Base-by-base conservation (phyloP, 2,329 filamentous ascomycete genomes). In the Thermomyces lanuginosus region DNA sequence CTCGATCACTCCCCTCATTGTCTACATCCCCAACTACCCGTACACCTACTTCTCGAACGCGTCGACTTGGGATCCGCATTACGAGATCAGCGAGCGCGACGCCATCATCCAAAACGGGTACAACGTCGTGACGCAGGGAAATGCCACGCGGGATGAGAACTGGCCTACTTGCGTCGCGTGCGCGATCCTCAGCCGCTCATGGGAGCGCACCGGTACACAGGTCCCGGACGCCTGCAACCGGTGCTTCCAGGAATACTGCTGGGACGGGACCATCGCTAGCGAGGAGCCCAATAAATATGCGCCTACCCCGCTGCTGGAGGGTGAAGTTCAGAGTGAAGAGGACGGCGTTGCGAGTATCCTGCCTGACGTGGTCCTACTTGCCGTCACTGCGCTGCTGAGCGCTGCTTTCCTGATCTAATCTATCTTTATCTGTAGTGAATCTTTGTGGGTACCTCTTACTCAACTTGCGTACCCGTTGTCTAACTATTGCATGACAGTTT, bases 101-200 rank as follows among this genome's bases (percentile, higher is more conserved):
- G 65, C 66, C 35, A 79, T 92, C 45, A 82, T 98, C 43, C 52
- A 69, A 38, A 95, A 98, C 55, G 86, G 82, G 11, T 89, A 78
- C 57, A 69, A 89, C 39, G 70, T 76, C 10, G 84, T 69, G 2
- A 93, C 84, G 0, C 75, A 77, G 60, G 81, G 69, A 27, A 93
- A 95, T 55, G 69, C 65, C 26, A 84, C 81, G 1, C 46, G 74
- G 3, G 76, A 91, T 47, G 41, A 54, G 3, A 53, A 76, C 36
- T 98, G 89, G 86, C 64, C 76, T 0, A 63, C 71, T 2, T 98
- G 86, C 41, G 76, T 92, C 4, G 82, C 75, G 12, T 98, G 89
- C 53, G 89, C 86, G 4, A 73, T 92, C 20, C 63, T 95, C 9
- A 69, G 67, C 28, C 69, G 86, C 34, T 82, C 75, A 39, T 68